Evolutionary conservation across 768 basidiomycete species (phyloP), one percentile per base, ranked within the genome.

Genomic region (Boletus reticuloceps): DNA sequence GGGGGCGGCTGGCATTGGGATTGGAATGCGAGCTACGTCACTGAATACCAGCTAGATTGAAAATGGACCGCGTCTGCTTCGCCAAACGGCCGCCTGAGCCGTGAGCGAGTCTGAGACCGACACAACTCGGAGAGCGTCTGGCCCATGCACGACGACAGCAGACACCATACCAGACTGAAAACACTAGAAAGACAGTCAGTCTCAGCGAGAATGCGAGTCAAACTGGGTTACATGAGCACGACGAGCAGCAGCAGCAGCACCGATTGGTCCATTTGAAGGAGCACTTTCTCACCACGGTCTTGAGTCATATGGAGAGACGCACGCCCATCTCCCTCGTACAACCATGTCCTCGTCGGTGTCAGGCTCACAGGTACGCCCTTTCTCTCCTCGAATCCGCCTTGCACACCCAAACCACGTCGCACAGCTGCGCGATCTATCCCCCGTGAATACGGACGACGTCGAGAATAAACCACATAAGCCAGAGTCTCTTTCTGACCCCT

Each of bases 121-220:
- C 81, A 83, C 22, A 85, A 61, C 42, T 75, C 75, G 32, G 74
- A 72, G 22, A 83, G 57, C n/a, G 72, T 67, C 29, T 69, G 71
- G 29, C 86, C 86, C 54, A 88, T 66, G 71, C 86, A 86, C 8
- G 85, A 87, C 34, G 85, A 85, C 47, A 88, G 69, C 55, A 86
- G 69, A 63, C 86, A 89, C 83, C 86, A 86, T 40, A 78, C 77
- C 8, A 87, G 63, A 29, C 79, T 73, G 16, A 79, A 75, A 38
- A 79, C 65, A 38, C 82, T 84, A 17, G 7, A 12, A 12, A 2
- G 34, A 45, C 19, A 8, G 52, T 55, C 50, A 54, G 65, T 17
- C 1, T 5, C 7, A 7, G 44, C 12, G 44, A 40, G 2, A 48
- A 31, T 2, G 16, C 29, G 25, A 36, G 47, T 17, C 7, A 51